Percentiles rank a stretch among this genome's conserved stretches.
Evolutionary conservation across 1,284 basidiomycete genomes (phyloP).

Genomic region (Blastosporella zonata): DNA sequence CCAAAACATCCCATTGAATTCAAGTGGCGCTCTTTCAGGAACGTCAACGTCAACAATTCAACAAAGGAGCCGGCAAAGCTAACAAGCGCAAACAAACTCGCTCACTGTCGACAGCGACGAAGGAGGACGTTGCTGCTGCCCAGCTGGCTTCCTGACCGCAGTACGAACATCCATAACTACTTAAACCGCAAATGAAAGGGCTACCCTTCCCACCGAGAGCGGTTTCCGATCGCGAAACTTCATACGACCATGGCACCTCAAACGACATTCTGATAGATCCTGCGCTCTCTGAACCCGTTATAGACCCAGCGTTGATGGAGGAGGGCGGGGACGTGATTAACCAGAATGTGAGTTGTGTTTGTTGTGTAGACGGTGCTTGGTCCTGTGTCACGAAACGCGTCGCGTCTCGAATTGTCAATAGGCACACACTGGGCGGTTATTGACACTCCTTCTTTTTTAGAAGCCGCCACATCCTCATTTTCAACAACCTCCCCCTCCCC

Average conservation of each 20-base stretch:
- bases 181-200: slow-evolving; percentile 48
- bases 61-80: slow-evolving; percentile 17
- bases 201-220: slow-evolving; percentile 54
- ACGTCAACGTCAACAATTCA: background rate
- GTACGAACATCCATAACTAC: slow-evolving; percentile 14
- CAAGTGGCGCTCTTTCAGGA: no score
- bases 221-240: slow-evolving; percentile 45
- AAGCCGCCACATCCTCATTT: slow-evolving; percentile 22
- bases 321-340: slow-evolving; percentile 23
- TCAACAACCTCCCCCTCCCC: slow-evolving; percentile 18
- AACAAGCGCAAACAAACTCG: slow-evolving; percentile 40
- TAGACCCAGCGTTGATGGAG: slow-evolving; percentile 50
- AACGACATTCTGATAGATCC: slow-evolving; percentile 75
- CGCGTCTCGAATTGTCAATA: slow-evolving; percentile 39
- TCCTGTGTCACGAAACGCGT: slow-evolving; percentile 39
- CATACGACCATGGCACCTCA: slow-evolving; percentile 55
- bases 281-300: slow-evolving; percentile 46
- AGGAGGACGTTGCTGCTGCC: slow-evolving; percentile 19
- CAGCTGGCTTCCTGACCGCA: slow-evolving; percentile 15
- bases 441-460: slow-evolving; percentile 21
- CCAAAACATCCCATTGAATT: no score
- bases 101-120: slow-evolving; percentile 42
- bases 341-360: slow-evolving; percentile 29
- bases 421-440: slow-evolving; percentile 14
- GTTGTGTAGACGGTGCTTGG: slow-evolving; percentile 9